Conservation (phyloP, 306 rosid genomes). For the Cercis canadensis region DNA sequence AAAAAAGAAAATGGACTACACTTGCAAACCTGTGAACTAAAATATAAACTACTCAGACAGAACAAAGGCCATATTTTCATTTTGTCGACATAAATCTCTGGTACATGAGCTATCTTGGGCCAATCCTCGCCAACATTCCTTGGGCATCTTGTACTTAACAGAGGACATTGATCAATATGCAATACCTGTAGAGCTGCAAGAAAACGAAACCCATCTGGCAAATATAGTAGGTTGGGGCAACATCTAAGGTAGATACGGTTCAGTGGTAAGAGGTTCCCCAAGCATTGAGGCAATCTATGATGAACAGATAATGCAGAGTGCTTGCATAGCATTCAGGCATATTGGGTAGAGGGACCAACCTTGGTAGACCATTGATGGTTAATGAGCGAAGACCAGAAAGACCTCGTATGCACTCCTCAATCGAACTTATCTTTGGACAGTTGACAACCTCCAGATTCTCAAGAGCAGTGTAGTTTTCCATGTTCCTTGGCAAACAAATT, state of each 20-base stretch:
- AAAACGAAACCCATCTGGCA: not conserved
- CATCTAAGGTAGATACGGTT: slow-evolving; percentile 12
- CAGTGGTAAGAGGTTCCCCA: slow-evolving; percentile 16
- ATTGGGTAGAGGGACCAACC: slow-evolving; percentile 16
- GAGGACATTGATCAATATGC: slow-evolving; percentile 30
- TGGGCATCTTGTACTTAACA: slow-evolving; percentile 26
- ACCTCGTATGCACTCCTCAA: slow-evolving; percentile 23
- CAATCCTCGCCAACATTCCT: slow-evolving; percentile 37
- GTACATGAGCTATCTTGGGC: slow-evolving; percentile 33
- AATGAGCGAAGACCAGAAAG: slow-evolving; percentile 31
- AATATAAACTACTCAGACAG: not conserved
- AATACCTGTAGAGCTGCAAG: slow-evolving; percentile 27
- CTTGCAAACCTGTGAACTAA: too few species aligned
- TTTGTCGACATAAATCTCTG: slow-evolving; percentile 1
- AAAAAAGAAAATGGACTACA: too few species aligned
- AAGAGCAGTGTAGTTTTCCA: slow-evolving; percentile 25
- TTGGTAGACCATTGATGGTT: slow-evolving; percentile 38
- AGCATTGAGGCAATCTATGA: slow-evolving; percentile 22
- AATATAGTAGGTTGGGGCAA: slow-evolving; percentile 28
- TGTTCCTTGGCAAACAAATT: slow-evolving; percentile 20
- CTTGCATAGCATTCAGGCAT: slow-evolving; percentile 17
- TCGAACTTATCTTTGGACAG: slow-evolving; percentile 8
- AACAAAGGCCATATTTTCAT: not conserved
- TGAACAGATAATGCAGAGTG: slow-evolving; percentile 30
- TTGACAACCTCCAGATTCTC: slow-evolving; percentile 39